phyloP scores from a whole-genome alignment of 208 protist species.

The Trypanosoma rangeli region DNA sequence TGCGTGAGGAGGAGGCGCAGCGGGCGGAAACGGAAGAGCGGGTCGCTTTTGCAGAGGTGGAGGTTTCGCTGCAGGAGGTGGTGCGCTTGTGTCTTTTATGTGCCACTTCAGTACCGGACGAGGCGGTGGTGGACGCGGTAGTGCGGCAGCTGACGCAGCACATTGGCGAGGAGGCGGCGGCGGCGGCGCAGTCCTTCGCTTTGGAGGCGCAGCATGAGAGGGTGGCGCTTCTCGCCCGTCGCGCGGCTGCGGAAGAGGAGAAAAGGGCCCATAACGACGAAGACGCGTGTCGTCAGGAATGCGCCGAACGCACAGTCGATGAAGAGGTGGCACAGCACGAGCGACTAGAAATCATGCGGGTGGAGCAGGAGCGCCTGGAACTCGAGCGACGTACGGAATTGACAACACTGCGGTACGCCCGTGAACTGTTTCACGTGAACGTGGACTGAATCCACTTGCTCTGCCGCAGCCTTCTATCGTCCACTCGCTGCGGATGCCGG shows the following conservation, averaged over 20 bases:
- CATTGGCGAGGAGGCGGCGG: slow-evolving; percentile 8
- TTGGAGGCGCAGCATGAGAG: slow-evolving; percentile 4
- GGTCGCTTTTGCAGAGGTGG: neutral
- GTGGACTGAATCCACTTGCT: neutral
- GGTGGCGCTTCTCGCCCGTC: slow-evolving; percentile 1
- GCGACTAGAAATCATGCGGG: slow-evolving; percentile 17
- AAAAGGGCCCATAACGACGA: neutral
- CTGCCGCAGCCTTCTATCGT: no score
- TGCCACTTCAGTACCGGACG: neutral
- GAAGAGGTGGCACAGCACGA: slow-evolving; percentile 8
- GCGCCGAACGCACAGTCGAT: neutral
- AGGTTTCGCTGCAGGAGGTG: slow-evolving; percentile 1
- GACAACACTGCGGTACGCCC: slow-evolving; percentile 16
- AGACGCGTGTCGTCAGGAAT: neutral
- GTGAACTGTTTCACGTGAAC: slow-evolving; percentile 25
- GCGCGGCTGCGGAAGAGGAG: neutral
- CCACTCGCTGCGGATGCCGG: neutral
- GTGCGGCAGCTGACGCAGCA: neutral
- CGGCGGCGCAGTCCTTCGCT: slow-evolving; percentile 8
- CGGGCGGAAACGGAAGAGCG: neutral
- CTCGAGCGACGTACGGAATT: slow-evolving; percentile 27
- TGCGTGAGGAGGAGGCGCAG: neutral
- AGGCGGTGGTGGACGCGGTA: neutral
- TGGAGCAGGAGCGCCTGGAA: slow-evolving; percentile 23
- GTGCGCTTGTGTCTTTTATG: slow-evolving; percentile 16